A percentile compares a stretch with the other conserved stretches of the same genome.
phyloP scores from a whole-genome alignment of 345 rosid species.

The Viola odorata region DNA sequence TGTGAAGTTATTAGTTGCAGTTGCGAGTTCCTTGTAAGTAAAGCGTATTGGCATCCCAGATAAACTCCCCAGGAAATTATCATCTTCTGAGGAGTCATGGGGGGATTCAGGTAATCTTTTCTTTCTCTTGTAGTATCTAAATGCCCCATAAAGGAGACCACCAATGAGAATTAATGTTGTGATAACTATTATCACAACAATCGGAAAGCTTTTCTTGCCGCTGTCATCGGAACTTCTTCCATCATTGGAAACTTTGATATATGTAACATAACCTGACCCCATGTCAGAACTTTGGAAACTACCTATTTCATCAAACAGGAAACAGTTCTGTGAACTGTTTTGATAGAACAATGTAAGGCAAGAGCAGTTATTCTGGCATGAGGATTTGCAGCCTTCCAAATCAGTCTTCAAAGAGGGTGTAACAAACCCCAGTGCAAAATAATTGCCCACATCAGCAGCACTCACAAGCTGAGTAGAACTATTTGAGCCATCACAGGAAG shows the following conservation, averaged over 20 bases:
- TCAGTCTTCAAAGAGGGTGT: slow-evolving; percentile 45
- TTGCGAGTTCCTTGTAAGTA: slow-evolving; percentile 68
- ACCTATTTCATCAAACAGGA: slow-evolving; percentile 64
- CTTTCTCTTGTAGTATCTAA: slow-evolving; percentile 37
- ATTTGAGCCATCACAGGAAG: slow-evolving; percentile 44
- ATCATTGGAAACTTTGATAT: slow-evolving; percentile 46
- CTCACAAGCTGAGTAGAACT: slow-evolving; percentile 41
- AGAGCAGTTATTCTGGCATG: slow-evolving; percentile 66
- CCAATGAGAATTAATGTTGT: slow-evolving; percentile 43
- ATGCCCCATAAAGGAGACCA: slow-evolving; percentile 44
- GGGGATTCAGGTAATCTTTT: slow-evolving; percentile 33
- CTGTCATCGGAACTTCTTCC: slow-evolving; percentile 18
- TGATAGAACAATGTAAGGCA: slow-evolving; percentile 72
- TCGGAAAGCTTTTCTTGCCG: slow-evolving; percentile 38
- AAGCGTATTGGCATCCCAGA: slow-evolving; percentile 81
- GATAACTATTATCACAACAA: slow-evolving; percentile 46
- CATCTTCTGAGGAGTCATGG: slow-evolving; percentile 61
- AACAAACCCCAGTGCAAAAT: slow-evolving; percentile 58
- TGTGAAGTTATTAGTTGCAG: slow-evolving; percentile 69
- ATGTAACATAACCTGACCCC: slow-evolving; percentile 42
- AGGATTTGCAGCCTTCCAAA: slow-evolving; percentile 58
- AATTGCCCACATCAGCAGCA: slow-evolving; percentile 47
- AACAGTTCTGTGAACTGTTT: slow-evolving; percentile 63
- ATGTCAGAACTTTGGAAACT: slow-evolving; percentile 41
- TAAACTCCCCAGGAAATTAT: slow-evolving; percentile 58